A percentile compares a stretch with the other conserved stretches of the same genome.
Conservation (phyloP, 495 filamentous ascomycete species). For the Neurospora terricola region DNA sequence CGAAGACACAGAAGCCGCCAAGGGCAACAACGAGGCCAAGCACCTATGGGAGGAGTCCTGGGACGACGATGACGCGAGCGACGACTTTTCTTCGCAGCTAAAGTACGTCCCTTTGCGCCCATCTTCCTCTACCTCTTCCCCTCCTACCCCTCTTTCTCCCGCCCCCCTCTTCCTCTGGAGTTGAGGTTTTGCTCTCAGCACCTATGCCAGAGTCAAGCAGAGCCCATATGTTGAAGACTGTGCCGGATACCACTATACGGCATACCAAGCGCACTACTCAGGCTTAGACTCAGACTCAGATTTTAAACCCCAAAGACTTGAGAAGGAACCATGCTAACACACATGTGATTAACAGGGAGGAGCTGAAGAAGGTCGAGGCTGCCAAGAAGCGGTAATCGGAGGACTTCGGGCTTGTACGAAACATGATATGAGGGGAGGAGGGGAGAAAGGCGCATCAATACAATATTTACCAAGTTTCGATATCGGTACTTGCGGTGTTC, state of each 20-base stretch:
- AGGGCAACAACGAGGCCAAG: constrained; percentile 43
- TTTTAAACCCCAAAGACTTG: too few species aligned
- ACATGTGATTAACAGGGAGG: constrained; percentile 45
- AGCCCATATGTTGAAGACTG: too few species aligned
- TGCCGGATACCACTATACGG: too few species aligned
- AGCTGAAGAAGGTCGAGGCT: constrained; percentile 85
- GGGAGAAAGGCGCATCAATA: neutral
- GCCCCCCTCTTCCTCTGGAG: too few species aligned
- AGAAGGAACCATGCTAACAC: too few species aligned
- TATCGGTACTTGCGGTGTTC: neutral
- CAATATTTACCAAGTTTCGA: neutral
- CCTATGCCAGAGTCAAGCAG: too few species aligned
- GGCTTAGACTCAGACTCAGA: too few species aligned
- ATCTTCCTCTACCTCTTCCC: too few species aligned
- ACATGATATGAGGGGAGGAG: neutral
- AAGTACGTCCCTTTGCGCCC: constrained; percentile 54
- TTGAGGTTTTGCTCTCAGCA: too few species aligned
- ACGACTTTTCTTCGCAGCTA: constrained; percentile 92
- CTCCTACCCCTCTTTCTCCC: too few species aligned
- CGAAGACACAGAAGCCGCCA: constrained; percentile 73
- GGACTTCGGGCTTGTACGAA: neutral
- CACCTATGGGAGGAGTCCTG: constrained; percentile 99
- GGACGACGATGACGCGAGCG: constrained; percentile 96
- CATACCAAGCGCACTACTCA: too few species aligned
- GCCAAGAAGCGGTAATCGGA: constrained; percentile 44